phyloP scores from a whole-genome alignment of 371 early-diverging fungal genomes.

The Dinochytrium kinnereticum region DNA sequence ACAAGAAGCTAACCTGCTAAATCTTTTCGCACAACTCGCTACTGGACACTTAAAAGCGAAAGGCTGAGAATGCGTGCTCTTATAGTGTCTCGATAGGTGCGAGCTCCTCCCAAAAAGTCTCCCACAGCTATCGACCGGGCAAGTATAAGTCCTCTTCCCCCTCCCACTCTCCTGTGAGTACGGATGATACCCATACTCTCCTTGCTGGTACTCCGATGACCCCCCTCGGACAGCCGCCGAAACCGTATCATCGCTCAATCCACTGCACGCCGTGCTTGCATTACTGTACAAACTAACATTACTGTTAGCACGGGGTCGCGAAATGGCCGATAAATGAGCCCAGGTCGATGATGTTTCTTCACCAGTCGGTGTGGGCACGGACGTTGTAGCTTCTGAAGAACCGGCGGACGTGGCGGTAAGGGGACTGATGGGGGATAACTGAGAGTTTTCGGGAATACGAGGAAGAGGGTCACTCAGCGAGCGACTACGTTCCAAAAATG shows the following conservation, averaged over 20 bases:
- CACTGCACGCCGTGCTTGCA: neutral
- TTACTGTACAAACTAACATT: slow-evolving; percentile 3
- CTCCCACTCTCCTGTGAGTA: too few species aligned
- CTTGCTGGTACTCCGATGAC: neutral
- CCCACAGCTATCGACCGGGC: slow-evolving; percentile 12
- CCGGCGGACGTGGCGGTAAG: neutral
- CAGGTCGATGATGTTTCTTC: too few species aligned
- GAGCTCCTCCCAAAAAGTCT: slow-evolving; percentile 10
- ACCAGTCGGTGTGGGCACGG: neutral
- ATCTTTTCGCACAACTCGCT: neutral
- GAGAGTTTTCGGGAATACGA: slow-evolving; percentile 7
- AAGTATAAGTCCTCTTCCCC: neutral
- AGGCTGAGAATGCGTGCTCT: slow-evolving; percentile 14
- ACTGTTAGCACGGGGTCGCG: slow-evolving; percentile 14
- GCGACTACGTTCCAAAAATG: neutral
- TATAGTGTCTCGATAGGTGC: slow-evolving; percentile 17
- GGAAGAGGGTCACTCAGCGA: slow-evolving; percentile 12
- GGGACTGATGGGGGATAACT: neutral
- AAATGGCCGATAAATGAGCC: too few species aligned
- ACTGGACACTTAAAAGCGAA: slow-evolving; percentile 17
- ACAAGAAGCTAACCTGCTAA: slow-evolving; percentile 8
- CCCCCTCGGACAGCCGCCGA: neutral
- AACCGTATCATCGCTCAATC: slow-evolving; percentile 9
- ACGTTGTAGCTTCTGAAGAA: neutral
- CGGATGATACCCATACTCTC: neutral